Conservation (phyloP, 2,329 filamentous ascomycete genomes). For the Dactylonectria macrodidyma region DNA sequence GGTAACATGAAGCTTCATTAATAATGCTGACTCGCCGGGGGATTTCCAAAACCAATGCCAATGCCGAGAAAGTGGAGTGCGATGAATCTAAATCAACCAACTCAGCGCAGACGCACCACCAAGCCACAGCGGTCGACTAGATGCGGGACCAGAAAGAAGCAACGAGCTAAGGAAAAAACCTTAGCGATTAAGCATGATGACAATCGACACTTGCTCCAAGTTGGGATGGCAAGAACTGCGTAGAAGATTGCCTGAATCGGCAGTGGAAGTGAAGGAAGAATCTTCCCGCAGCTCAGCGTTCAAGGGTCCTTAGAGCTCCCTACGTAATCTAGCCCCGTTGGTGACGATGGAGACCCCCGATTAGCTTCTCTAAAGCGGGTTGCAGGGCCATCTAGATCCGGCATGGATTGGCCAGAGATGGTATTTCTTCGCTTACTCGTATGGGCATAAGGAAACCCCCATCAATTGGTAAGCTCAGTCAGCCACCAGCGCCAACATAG, state of each 20-base stretch:
- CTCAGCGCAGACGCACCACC: background rate
- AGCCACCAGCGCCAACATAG: slow-evolving; percentile 32
- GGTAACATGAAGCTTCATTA: background rate
- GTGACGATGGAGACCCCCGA: slow-evolving; percentile 6
- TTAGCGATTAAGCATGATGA: slow-evolving; percentile 30
- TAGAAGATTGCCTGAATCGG: slow-evolving; percentile 9
- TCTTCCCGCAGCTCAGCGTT: background rate
- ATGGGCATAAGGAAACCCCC: slow-evolving; percentile 12
- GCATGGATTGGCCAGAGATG: slow-evolving; percentile 21
- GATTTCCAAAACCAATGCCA: background rate
- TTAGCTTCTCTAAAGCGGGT: slow-evolving; percentile 6
- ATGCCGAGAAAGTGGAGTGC: background rate
- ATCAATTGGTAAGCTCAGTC: slow-evolving; percentile 44
- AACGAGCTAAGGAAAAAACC: slow-evolving; percentile 11
- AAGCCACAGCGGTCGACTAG: slow-evolving; percentile 12
- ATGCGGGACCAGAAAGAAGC: background rate
- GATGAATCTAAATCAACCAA: background rate
- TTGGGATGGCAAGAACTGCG: background rate
- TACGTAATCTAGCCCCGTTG: slow-evolving; percentile 7
- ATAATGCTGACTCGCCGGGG: background rate
- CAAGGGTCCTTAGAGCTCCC: background rate
- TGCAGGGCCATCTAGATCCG: slow-evolving; percentile 15
- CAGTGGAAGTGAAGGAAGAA: background rate
- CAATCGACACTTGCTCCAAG: slow-evolving; percentile 22
- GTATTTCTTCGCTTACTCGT: slow-evolving; percentile 27